Conservation (phyloP, 495 filamentous ascomycete species). For the Lineolata rhizophorae region DNA sequence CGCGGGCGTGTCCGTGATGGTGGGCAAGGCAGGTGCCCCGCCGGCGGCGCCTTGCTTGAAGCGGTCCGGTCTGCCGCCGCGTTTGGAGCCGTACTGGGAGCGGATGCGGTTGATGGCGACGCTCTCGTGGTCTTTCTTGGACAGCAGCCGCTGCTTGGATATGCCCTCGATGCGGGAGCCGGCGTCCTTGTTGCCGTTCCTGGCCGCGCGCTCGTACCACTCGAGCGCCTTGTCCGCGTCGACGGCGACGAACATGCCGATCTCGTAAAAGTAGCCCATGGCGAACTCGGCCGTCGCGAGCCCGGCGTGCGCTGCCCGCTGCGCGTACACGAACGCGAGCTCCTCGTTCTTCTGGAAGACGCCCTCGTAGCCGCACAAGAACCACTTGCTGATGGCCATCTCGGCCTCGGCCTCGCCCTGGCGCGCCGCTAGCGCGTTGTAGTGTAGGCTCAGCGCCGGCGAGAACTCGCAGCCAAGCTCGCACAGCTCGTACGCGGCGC, state of each 20-base stretch:
- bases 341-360: slow-evolving; percentile 90
- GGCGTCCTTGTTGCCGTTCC: slow-evolving; percentile 85
- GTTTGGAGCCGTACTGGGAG: slow-evolving; percentile 74
- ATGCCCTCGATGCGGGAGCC: slow-evolving; percentile 62
- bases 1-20: slow-evolving; percentile 3
- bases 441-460: slow-evolving; percentile 77
- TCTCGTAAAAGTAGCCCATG: slow-evolving; percentile 93
- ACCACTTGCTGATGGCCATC: slow-evolving; percentile 97
- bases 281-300: slow-evolving; percentile 89
- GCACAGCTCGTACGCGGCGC: slow-evolving; percentile 82
- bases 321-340: slow-evolving; percentile 75
- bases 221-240: slow-evolving; percentile 63
- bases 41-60: slow-evolving; percentile 23
- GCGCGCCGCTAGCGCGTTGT: slow-evolving; percentile 78
- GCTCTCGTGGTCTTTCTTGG: slow-evolving; percentile 78
- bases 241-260: slow-evolving; percentile 67
- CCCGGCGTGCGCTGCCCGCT: slow-evolving; percentile 56
- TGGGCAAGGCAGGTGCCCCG: slow-evolving; percentile 8
- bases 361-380: slow-evolving; percentile 80
- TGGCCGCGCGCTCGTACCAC: slow-evolving; percentile 83
- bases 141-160: slow-evolving; percentile 64
- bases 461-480: slow-evolving; percentile 89
- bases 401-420: slow-evolving; percentile 83
- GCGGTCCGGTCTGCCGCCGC: slow-evolving; percentile 44
- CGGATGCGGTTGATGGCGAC: slow-evolving; percentile 79